A percentile compares a stretch with the other conserved stretches of the same genome.
phyloP scores from a whole-genome alignment of 495 filamentous ascomycete genomes.

The Copromyces sp. region DNA sequence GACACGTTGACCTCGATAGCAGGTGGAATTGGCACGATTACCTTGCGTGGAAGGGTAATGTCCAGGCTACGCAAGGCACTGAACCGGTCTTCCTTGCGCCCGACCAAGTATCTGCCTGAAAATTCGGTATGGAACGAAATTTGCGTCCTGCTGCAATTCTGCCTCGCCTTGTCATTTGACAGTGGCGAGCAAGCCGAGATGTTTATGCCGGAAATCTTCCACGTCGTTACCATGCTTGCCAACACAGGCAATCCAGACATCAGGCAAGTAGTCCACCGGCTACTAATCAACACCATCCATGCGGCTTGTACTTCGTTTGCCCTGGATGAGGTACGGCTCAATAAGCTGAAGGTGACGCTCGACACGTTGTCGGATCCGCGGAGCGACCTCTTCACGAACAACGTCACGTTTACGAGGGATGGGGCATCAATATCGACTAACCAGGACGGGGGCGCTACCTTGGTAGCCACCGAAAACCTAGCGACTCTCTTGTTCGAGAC shows the following conservation, averaged over 20 bases:
- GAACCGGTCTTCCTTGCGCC: conserved; percentile 51
- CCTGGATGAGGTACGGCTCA: conserved; percentile 43
- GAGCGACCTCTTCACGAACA: conserved; percentile 36
- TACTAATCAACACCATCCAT: conserved; percentile 54
- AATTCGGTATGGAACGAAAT: conserved; percentile 56
- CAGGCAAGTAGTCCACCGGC: conserved; percentile 44
- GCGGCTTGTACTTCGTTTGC: conserved; percentile 53
- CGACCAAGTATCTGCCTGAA: conserved; percentile 50
- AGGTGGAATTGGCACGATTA: conserved; percentile 48
- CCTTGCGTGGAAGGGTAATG: conserved; percentile 50
- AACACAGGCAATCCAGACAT: conserved; percentile 48
- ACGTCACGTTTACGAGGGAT: conserved; percentile 28
- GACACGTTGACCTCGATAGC: conserved; percentile 52
- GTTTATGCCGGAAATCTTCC: conserved; percentile 55
- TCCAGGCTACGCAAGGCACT: conserved; percentile 51
- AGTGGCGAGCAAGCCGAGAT: conserved; percentile 52
- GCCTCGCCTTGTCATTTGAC: conserved; percentile 54
- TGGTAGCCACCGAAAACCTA: conserved; percentile 42
- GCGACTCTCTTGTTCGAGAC: conserved; percentile 49
- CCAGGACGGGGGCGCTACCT: conserved; percentile 37
- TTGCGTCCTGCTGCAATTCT: conserved; percentile 52
- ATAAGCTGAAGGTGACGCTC: conserved; percentile 43
- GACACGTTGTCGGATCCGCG: conserved; percentile 45
- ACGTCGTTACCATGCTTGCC: conserved; percentile 56
- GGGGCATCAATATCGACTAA: conserved; percentile 35